These are phyloP conservation scores for Lycium ferocissimum DNA, from an alignment of 257 asterid genomes.

Conservation along the genomic window DNA sequence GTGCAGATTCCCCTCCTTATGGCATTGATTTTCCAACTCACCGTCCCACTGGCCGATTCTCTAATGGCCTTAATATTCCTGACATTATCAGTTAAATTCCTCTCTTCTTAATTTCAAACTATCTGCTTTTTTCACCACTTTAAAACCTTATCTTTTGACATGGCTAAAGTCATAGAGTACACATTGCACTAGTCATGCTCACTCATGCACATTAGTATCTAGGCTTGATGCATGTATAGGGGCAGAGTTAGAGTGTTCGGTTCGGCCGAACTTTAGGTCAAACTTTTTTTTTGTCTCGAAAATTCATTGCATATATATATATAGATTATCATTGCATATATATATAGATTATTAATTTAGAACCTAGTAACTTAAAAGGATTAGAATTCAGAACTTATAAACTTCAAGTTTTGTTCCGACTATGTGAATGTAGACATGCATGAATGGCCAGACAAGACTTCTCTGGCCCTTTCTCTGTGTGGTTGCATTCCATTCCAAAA, in stretches of 20 bases:
- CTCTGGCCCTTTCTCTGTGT: neutral
- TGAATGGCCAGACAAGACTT: constrained; percentile 9
- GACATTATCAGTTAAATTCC: constrained; percentile 64
- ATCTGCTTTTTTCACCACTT: neutral
- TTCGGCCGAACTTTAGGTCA: too few relatives aligned
- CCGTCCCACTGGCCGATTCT: constrained; percentile 78
- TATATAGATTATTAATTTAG: too few relatives aligned
- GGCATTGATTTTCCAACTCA: constrained; percentile 75
- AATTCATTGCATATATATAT: too few relatives aligned
- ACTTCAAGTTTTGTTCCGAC: too few relatives aligned
- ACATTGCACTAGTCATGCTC: neutral
- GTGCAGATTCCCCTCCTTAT: constrained; percentile 81
- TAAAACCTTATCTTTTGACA: neutral
- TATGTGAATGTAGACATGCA: neutral
- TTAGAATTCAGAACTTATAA: too few relatives aligned
- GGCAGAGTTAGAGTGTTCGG: too few relatives aligned
- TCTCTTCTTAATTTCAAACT: neutral
- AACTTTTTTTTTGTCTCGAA: too few relatives aligned
- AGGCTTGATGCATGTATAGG: neutral
- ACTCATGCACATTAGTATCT: neutral
- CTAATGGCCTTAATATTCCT: constrained; percentile 76
- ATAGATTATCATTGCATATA: too few relatives aligned
- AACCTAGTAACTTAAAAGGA: too few relatives aligned
- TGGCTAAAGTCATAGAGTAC: too few relatives aligned
- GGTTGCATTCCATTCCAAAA: constrained; percentile 18